These are phyloP conservation scores for Stephanodiscus triporus DNA, from an alignment of 108 stramenopile species.

Conservation along the genomic window DNA sequence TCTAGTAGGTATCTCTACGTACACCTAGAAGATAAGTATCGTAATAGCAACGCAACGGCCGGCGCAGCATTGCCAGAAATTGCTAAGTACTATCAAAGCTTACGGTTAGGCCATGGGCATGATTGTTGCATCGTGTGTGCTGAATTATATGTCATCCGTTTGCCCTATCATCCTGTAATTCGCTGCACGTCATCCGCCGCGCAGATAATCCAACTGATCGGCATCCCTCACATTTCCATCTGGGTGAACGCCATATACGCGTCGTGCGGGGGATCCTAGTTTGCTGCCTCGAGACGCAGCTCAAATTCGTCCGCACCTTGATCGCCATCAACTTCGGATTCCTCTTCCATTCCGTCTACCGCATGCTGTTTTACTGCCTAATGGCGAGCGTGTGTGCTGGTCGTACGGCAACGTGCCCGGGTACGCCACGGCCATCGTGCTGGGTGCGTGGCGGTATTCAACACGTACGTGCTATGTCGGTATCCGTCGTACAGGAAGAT, in stretches of 20 bases:
- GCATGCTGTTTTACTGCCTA: constrained; percentile 82
- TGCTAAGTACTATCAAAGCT: no score
- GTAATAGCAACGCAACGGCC: no score
- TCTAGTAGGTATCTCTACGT: no score
- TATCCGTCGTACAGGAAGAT: constrained; percentile 83
- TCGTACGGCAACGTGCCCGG: constrained; percentile 65
- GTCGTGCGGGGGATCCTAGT: constrained; percentile 76
- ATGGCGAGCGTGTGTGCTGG: constrained; percentile 76
- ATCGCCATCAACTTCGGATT: constrained; percentile 93
- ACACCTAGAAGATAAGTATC: no score
- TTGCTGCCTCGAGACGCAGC: constrained; percentile 89
- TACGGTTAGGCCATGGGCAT: no score
- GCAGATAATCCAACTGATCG: constrained; percentile 57
- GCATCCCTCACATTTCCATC: constrained; percentile 55
- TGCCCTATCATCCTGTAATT: no score
- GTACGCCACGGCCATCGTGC: constrained; percentile 50
- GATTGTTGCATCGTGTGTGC: no score
- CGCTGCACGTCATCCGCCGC: no score
- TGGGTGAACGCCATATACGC: constrained; percentile 82
- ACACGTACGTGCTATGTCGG: constrained; percentile 80
- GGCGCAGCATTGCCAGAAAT: no score
- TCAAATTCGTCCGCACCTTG: constrained; percentile 83
- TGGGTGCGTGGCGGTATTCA: constrained; percentile 76
- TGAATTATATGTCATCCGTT: no score
- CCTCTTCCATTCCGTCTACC: constrained; percentile 78